Percentiles rank a stretch among this genome's conserved stretches.
These are phyloP conservation scores for Chlorella sp. DNA, from an alignment of 139 green algal genomes.

Conservation along the genomic window DNA sequence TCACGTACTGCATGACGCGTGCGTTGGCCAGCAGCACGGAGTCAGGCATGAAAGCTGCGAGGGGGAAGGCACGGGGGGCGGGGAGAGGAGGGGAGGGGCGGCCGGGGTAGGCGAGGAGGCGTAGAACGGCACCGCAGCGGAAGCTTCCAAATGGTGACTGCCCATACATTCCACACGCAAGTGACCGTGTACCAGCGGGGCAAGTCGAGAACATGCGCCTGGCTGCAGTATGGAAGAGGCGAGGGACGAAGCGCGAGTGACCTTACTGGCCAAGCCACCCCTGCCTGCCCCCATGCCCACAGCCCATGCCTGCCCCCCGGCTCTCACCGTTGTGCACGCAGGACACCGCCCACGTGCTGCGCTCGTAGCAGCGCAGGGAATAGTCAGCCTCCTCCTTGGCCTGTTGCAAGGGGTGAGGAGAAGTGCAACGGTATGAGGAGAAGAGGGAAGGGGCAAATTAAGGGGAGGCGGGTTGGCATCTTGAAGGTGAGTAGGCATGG, in stretches of 20 bases:
- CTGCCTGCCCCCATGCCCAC: background rate
- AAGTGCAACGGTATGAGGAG: background rate
- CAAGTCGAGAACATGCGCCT: no score
- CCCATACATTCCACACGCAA: background rate
- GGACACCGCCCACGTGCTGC: conserved; percentile 19
- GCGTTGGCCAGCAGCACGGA: conserved; percentile 1
- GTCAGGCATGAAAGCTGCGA: conserved; percentile 15
- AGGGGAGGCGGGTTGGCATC: background rate
- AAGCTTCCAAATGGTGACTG: background rate
- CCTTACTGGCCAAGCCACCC: background rate
- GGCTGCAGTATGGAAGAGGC: background rate
- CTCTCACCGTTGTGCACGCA: conserved; percentile 20
- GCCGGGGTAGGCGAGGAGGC: background rate
- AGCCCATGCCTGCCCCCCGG: background rate
- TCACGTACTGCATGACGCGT: background rate
- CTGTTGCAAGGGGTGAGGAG: background rate
- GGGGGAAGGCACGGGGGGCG: background rate
- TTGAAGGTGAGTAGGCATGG: background rate
- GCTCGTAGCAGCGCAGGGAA: conserved; percentile 21
- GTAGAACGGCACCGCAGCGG: background rate
- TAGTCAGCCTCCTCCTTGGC: background rate
- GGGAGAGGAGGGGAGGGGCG: background rate
- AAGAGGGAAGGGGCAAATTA: background rate
- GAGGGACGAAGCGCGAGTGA: background rate
- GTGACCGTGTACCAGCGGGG: no score